phyloP scores from a whole-genome alignment of 768 basidiomycete species.

The Russula ochroleuca region DNA sequence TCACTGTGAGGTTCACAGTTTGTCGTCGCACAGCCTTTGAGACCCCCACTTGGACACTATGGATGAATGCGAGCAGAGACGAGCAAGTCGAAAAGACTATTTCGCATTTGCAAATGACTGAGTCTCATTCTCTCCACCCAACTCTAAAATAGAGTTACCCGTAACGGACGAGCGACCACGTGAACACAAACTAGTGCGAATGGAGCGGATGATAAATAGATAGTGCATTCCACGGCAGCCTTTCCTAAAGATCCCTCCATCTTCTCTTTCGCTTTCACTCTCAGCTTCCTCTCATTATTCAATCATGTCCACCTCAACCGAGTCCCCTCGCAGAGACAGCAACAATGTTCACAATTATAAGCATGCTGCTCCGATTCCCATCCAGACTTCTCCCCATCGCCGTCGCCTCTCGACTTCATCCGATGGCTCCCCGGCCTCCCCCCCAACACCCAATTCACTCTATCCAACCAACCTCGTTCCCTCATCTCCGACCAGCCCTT shows the following conservation, averaged over 20 bases:
- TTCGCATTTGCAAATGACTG: not conserved
- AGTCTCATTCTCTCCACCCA: not conserved
- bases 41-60: not conserved
- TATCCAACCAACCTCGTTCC: slow-evolving; percentile 15
- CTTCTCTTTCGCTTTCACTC: not conserved
- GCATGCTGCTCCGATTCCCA: slow-evolving; percentile 25
- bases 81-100: not conserved
- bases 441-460: slow-evolving; percentile 15
- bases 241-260: not conserved
- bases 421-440: slow-evolving; percentile 21
- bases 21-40: not conserved
- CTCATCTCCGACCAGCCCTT: slow-evolving; percentile 25
- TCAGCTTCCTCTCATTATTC: slow-evolving; percentile 11
- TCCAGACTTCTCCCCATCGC: slow-evolving; percentile 12
- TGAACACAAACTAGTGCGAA: not conserved
- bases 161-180: slow-evolving; percentile 5
- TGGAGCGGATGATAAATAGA: slow-evolving; percentile 3
- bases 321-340: slow-evolving; percentile 5
- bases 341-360: slow-evolving; percentile 7
- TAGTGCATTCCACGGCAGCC: not conserved
- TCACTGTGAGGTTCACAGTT: not conserved
- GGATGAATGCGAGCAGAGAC: not conserved
- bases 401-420: slow-evolving; percentile 25
- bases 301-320: slow-evolving; percentile 21
- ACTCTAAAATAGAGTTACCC: slow-evolving; percentile 22